Base-by-base conservation (phyloP, 176 grass and related monocot genomes). In the Eragrostis curvula region DNA sequence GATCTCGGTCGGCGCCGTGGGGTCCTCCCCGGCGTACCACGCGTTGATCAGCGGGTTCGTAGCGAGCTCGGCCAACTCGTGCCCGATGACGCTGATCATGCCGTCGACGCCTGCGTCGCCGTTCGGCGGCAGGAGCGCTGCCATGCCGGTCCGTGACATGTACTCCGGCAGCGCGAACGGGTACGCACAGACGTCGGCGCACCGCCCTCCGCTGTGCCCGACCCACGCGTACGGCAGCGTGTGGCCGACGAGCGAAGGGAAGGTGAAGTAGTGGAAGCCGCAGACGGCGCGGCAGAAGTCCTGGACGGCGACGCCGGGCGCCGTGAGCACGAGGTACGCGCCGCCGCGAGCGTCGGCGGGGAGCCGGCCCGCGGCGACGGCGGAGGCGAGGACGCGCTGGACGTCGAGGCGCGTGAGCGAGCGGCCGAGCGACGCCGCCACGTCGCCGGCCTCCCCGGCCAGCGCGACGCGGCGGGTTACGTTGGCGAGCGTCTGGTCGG, bases 211-310 rank as follows among this genome's bases (percentile, higher is more conserved):
- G 92, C 88, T 72, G 89, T 94, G 88, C 17, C 92, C 92, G 7
- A 85, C 75, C 92, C 86, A 94, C 15, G 92, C 92, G 79, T 91
- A 94, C 45, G 92, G 92, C 24, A 94, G 89, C 20, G 89, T 91
- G 89, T 94, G 88, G 40, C 93, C 89, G 0, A 81, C 93, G 71
- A 95, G 84, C 29, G 89, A 89, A 27, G 87, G 93, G 68, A 89
- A 95, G 56, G 89, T 95, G 78, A 95, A 95, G 87, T 95, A 95
- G 80, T 95, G 93, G 74, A 95, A 95, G 1, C 92, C 92, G 59
- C 92, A 95, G 17, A 85, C 87, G 83, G 84, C 84, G 80, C 87
- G 83, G 65, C 92, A 95, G 55, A 95, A 95, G 78, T 95, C 90
- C 41, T 92, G 80, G 7, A 94, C 84, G 55, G 53, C 73, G 27